Evolutionary conservation across 148 eudicot genomes (phyloP).

Genomic region (Spergularia bocconei): DNA sequence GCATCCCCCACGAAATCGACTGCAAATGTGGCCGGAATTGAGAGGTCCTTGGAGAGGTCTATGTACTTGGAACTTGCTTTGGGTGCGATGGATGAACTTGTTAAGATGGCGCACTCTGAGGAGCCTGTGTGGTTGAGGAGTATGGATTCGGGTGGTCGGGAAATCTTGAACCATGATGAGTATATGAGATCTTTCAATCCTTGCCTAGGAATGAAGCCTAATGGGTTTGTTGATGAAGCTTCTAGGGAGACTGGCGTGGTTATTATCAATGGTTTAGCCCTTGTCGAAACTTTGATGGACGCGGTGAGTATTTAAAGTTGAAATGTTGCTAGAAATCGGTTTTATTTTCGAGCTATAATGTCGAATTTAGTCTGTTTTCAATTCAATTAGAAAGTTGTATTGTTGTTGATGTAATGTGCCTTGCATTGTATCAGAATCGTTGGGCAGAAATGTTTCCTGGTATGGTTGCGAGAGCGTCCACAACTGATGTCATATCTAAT

Average conservation of each 20-base stretch:
- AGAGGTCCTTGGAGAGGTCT: conserved; percentile 67
- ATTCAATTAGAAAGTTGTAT: background rate
- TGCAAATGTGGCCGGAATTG: conserved; percentile 35
- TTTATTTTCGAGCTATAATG: background rate
- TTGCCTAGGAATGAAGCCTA: conserved; percentile 72
- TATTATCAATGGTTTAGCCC: conserved; percentile 85
- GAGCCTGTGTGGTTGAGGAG: conserved; percentile 85
- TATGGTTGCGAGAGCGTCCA: conserved; percentile 69
- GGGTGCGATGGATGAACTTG: conserved; percentile 87
- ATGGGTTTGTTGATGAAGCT: conserved; percentile 72
- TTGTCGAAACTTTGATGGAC: conserved; percentile 97
- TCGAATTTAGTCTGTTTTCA: background rate
- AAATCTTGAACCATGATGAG: conserved; percentile 71
- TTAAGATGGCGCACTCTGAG: conserved; percentile 73
- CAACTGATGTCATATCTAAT: conserved; percentile 72
- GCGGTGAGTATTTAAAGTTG: conserved; percentile 42
- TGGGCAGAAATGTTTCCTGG: conserved; percentile 95
- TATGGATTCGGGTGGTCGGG: conserved; percentile 53
- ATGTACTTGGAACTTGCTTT: conserved; percentile 91
- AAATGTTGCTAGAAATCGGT: background rate
- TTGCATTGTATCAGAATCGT: conserved; percentile 47
- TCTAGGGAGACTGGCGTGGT: conserved; percentile 88
- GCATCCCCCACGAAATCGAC: conserved; percentile 42
- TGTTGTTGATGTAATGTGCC: background rate
- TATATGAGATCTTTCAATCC: conserved; percentile 58